A percentile compares a stretch with the other conserved stretches of the same genome.
Conservation (phyloP, 2,329 filamentous ascomycete genomes). For the Colletotrichum aenigma region DNA sequence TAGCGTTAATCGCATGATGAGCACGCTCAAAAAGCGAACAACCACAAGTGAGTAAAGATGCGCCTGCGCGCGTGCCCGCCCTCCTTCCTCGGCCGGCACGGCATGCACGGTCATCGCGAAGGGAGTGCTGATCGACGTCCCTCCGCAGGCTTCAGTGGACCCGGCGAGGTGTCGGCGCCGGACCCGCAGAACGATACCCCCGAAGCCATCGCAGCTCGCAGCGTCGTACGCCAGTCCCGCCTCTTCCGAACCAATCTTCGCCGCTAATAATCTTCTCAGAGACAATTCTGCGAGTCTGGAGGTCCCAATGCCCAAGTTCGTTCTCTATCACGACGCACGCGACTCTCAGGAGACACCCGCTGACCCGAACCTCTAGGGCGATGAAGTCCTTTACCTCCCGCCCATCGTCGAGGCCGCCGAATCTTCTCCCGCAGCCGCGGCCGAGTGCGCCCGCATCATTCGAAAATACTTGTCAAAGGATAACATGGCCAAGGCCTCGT, state of each 20-base stretch:
- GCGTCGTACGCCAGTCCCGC: conserved; percentile 59
- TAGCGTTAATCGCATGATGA: conserved; percentile 61
- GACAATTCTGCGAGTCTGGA: conserved; percentile 80
- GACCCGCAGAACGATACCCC: conserved; percentile 59
- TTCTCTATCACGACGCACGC: background rate
- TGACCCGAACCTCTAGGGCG: conserved; percentile 57
- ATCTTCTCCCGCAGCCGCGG: conserved; percentile 84
- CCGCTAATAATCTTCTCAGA: conserved; percentile 51
- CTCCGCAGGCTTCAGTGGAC: conserved; percentile 20
- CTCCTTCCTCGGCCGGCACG: background rate
- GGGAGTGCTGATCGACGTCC: conserved; percentile 10
- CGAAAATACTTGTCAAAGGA: conserved; percentile 82
- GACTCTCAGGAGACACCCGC: background rate
- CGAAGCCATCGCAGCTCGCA: conserved; percentile 68
- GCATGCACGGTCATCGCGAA: background rate
- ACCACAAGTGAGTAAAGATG: conserved; percentile 11
- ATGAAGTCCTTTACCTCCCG: conserved; percentile 91
- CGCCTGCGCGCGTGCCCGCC: background rate
- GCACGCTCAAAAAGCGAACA: conserved; percentile 56
- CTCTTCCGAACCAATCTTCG: background rate
- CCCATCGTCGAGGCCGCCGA: conserved; percentile 94
- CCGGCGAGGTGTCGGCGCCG: conserved; percentile 12
- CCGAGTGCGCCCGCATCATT: conserved; percentile 79
- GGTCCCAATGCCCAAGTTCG: conserved; percentile 55
- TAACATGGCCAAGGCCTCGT: conserved; percentile 66